Evolutionary conservation across 306 rosid genomes (phyloP).

Genomic region (Fragaria vesca): DNA sequence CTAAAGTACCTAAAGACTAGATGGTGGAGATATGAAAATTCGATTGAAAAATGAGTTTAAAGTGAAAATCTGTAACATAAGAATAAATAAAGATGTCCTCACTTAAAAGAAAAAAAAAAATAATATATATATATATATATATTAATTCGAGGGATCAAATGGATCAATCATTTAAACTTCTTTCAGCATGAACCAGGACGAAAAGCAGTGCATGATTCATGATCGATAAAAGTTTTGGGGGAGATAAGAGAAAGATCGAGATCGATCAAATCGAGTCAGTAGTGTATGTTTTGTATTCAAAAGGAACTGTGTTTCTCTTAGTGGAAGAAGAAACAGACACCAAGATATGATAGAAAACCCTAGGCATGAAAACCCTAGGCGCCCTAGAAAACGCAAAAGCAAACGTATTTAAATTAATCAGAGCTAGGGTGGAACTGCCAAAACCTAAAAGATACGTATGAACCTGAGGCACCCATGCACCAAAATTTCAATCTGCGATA

Average conservation of each 20-base stretch:
- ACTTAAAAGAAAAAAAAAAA: too few relatives aligned
- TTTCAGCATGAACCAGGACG: conserved; percentile 29
- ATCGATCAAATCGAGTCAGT: background rate
- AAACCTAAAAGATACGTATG: background rate
- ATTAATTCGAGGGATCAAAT: too few relatives aligned
- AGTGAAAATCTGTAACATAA: too few relatives aligned
- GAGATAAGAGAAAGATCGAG: background rate
- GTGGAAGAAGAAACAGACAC: background rate
- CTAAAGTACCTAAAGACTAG: too few relatives aligned
- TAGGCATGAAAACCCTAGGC: background rate
- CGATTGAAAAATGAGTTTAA: too few relatives aligned
- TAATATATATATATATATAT: too few relatives aligned
- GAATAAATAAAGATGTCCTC: too few relatives aligned
- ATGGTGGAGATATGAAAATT: too few relatives aligned
- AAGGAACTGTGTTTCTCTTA: background rate
- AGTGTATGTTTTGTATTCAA: background rate
- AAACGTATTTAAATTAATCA: background rate
- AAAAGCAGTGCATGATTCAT: conserved; percentile 34
- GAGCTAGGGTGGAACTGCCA: background rate
- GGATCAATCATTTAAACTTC: conserved; percentile 19
- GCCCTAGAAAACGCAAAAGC: background rate
- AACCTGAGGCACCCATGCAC: background rate
- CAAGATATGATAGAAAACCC: background rate
- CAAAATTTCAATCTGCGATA: background rate
- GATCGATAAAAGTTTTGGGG: too few relatives aligned